These are phyloP conservation scores for Backusella sp. DNA, from an alignment of 192 early-diverging fungal genomes.

Conservation along the genomic window DNA sequence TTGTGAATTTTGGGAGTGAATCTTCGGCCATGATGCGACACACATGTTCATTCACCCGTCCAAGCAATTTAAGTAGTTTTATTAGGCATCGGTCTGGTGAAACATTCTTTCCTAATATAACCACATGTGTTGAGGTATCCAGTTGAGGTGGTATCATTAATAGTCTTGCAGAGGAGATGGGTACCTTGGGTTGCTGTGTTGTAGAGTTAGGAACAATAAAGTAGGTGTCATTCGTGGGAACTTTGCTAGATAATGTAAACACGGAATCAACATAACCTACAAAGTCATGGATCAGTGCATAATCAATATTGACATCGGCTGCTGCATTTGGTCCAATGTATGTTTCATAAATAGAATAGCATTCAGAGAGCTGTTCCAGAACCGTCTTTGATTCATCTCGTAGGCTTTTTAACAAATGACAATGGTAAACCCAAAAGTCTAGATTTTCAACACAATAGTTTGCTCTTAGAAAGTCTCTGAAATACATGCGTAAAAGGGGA, in stretches of 20 bases:
- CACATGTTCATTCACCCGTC: constrained; percentile 31
- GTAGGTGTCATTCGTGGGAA: background rate
- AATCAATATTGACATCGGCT: constrained; percentile 54
- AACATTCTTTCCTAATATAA: constrained; percentile 12
- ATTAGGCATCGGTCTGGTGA: constrained; percentile 16
- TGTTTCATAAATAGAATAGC: constrained; percentile 49
- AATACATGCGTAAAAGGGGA: constrained; percentile 47
- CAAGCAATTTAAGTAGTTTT: constrained; percentile 24
- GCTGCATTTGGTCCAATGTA: constrained; percentile 35
- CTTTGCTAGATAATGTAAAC: constrained; percentile 6
- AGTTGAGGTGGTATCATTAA: constrained; percentile 1
- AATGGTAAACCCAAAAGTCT: constrained; percentile 58
- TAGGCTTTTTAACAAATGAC: constrained; percentile 30
- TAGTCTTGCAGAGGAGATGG: background rate
- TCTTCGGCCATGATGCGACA: constrained; percentile 39
- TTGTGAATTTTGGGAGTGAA: constrained; percentile 31
- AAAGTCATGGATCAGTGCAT: constrained; percentile 46
- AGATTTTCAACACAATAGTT: constrained; percentile 75
- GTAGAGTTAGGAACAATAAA: background rate
- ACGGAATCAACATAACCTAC: constrained; percentile 27
- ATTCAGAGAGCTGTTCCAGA: constrained; percentile 42
- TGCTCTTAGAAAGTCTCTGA: constrained; percentile 59
- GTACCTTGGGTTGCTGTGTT: background rate
- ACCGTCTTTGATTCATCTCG: constrained; percentile 31
- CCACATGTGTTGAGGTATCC: background rate